Base-by-base conservation (phyloP, 768 basidiomycete genomes). In the Kwoniella shandongensis region DNA sequence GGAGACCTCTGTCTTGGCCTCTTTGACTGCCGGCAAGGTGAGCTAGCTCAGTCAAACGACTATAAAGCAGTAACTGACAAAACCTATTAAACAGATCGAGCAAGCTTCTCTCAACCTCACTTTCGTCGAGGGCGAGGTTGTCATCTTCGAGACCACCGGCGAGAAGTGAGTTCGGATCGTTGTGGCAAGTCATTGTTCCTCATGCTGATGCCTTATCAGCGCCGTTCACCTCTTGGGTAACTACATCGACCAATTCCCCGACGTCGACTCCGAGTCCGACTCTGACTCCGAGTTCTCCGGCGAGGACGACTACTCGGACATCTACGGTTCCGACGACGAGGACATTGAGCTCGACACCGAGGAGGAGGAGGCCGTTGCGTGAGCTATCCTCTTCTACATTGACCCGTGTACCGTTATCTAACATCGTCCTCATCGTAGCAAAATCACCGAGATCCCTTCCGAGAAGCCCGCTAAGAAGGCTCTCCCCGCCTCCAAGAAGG, bases 21-120 rank as follows among this genome's bases (percentile, higher is more conserved):
- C 89, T 1, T 79, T 96, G 66, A 89, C 86, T 46, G 85, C 88
- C 25, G 88, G 89, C 59, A 88, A 86, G 79, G 91, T 89, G 18
- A 61, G 76, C n/a, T 5, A 12, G 27, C 41, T 39, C 7, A 13
- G 13, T 13, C 6, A 32, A 6, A 32, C 32, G 32, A 13, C 6
- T 8, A 17, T 3, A 6, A 26, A 53, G 18, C 17, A 27, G 15
- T 18, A 41, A 57, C 63, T 62, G 15, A 67, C 47, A 10, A 1
- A 45, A 5, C n/a, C 17, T 18, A 23, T 26, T 17, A 25, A 30
- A 7, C 52, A 92, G 91, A 83, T 86, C 62, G 90, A 92, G 76
- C 88, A 92, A 72, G 81, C 83, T 13, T 77, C 81, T 11, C 79
- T 87, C 36, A 84, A 91, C 73, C 76, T 93, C 41, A 81, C 86